Conservation (phyloP, 2,329 filamentous ascomycete genomes). For the Aspergillus sp. region DNA sequence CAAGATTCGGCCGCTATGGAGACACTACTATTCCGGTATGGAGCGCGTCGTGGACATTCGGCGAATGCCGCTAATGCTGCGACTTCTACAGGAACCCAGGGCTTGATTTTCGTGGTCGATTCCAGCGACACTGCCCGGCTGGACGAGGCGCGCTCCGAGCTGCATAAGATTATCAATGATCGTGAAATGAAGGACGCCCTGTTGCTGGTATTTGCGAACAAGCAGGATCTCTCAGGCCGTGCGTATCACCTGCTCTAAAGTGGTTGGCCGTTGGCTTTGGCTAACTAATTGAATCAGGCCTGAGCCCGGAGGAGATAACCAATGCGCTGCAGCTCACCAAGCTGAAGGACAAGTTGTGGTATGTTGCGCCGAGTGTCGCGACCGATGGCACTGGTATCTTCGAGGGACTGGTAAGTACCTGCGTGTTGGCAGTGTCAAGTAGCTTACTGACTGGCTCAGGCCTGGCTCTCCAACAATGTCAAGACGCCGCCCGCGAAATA, state of each 20-base stretch:
- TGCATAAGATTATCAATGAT: slow-evolving; percentile 96
- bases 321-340: slow-evolving; percentile 66
- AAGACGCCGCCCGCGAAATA: slow-evolving; percentile 46
- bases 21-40: slow-evolving; percentile 83
- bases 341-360: slow-evolving; percentile 77
- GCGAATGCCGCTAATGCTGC: neutral
- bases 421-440: neutral
- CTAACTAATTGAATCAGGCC: slow-evolving; percentile 42
- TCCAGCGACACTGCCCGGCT: slow-evolving; percentile 85
- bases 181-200: slow-evolving; percentile 95
- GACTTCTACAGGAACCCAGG: slow-evolving; percentile 65
- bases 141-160: slow-evolving; percentile 83
- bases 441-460: slow-evolving; percentile 26
- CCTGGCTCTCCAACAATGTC: slow-evolving; percentile 77
- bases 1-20: slow-evolving; percentile 95
- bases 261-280: neutral
- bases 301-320: slow-evolving; percentile 72
- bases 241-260: slow-evolving; percentile 19
- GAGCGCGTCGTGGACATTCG: neutral
- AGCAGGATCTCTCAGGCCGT: slow-evolving; percentile 88
- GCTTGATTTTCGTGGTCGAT: slow-evolving; percentile 97
- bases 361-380: slow-evolving; percentile 72
- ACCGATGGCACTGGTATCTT: slow-evolving; percentile 72
- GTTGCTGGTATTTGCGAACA: slow-evolving; percentile 94
- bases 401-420: slow-evolving; percentile 57